phyloP scores from a whole-genome alignment of 805 yeast genomes.

The Wickerhamiella alocasiicola region DNA sequence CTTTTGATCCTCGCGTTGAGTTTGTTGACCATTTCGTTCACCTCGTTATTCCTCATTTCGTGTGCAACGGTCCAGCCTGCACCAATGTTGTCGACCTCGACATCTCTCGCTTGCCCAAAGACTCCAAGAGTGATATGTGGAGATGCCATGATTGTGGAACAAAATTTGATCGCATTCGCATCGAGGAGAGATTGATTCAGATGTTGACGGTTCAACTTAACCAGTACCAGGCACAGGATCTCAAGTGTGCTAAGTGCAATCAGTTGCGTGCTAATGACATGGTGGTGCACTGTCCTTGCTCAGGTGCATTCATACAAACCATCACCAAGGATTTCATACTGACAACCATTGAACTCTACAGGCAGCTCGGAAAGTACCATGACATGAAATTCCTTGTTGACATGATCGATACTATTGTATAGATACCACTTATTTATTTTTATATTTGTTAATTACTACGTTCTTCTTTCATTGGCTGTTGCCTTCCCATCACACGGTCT shows the following conservation, averaged over 20 bases:
- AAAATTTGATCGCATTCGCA: constrained; percentile 47
- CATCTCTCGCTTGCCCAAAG: constrained; percentile 42
- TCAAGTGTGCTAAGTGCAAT: constrained; percentile 67
- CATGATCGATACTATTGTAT: neutral
- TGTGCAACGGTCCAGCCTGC: constrained; percentile 58
- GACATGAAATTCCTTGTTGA: constrained; percentile 30
- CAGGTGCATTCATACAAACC: constrained; percentile 53
- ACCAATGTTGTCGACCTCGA: constrained; percentile 64
- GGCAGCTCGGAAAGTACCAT: constrained; percentile 47
- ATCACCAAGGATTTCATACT: constrained; percentile 35
- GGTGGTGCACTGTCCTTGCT: constrained; percentile 69
- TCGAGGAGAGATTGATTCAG: constrained; percentile 71
- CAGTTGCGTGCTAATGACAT: constrained; percentile 54
- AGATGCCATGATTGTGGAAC: constrained; percentile 41
- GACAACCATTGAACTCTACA: constrained; percentile 37
- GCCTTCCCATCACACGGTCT: too few species aligned
- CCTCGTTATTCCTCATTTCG: constrained; percentile 49
- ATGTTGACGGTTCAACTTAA: constrained; percentile 45
- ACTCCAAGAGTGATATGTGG: constrained; percentile 32
- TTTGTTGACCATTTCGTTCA: constrained; percentile 67
- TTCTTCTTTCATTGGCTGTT: too few species aligned
- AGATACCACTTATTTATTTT: neutral
- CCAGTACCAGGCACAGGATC: constrained; percentile 65
- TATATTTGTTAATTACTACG: too few species aligned
- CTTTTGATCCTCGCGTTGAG: constrained; percentile 63